These are phyloP conservation scores for Saccharomyces hybrid DNA, from an alignment of 1,139 yeast species.

Conservation along the genomic window DNA sequence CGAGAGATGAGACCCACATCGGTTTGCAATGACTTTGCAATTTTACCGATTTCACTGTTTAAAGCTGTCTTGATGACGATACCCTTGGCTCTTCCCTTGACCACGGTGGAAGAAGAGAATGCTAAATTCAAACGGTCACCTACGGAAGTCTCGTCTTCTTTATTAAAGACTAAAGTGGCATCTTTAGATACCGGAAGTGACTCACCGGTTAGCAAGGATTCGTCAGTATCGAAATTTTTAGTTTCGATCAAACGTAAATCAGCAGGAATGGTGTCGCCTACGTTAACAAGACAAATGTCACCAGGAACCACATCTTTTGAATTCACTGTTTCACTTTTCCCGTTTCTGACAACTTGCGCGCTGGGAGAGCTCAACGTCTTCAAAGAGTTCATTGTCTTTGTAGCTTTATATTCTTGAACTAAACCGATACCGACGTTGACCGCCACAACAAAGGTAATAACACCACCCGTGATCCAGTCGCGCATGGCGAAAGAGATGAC, in stretches of 20 bases:
- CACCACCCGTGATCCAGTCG: constrained; percentile 87
- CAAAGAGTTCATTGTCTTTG: constrained; percentile 85
- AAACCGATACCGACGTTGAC: constrained; percentile 93
- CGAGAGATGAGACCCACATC: constrained; percentile 69
- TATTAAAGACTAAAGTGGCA: constrained; percentile 32
- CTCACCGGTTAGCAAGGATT: constrained; percentile 92
- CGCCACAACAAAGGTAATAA: constrained; percentile 81
- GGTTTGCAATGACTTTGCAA: constrained; percentile 83
- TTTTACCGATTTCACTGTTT: constrained; percentile 85
- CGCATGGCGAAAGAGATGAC: constrained; percentile 80
- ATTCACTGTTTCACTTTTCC: constrained; percentile 59
- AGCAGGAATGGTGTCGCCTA: constrained; percentile 95
- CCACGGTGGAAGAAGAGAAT: constrained; percentile 91
- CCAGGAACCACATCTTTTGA: constrained; percentile 94
- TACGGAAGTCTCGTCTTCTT: constrained; percentile 41
- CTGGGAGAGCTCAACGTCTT: constrained; percentile 85
- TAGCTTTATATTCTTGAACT: constrained; percentile 91
- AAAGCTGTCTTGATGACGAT: constrained; percentile 83
- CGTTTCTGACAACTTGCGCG: constrained; percentile 80
- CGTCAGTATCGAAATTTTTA: constrained; percentile 77
- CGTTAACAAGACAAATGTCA: constrained; percentile 76
- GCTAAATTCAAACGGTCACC: constrained; percentile 72
- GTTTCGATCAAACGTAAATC: constrained; percentile 75
- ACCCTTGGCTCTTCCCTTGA: constrained; percentile 91
- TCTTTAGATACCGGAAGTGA: constrained; percentile 53